Base-by-base conservation (phyloP, 2,329 filamentous ascomycete genomes). In the Aureobasidium sp. region DNA sequence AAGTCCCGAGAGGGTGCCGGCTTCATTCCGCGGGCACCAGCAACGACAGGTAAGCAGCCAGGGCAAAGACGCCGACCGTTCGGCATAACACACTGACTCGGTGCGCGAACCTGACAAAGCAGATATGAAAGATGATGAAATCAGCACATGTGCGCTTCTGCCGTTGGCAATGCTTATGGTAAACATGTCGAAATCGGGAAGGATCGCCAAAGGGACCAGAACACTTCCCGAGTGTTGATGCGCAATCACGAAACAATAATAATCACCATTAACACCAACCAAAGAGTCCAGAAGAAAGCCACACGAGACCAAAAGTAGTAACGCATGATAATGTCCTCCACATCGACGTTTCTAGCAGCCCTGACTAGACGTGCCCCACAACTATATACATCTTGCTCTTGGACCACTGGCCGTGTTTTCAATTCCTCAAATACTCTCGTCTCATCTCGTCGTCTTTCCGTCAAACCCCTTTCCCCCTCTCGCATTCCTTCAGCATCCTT, bases 341-440 rank as follows among this genome's bases (percentile, higher is more conserved):
- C 45, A 16, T 38, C 34, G 45, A 49, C 32, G 34, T 29, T 49
- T 38, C 22, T 49, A 10, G 11, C 17, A 47, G 45, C 32, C 47
- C 35, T 50, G 35, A 40, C 47, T 37, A 37, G 47, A 32, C 37
- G 45, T 30, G 48, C 49, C 49, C 49, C 49, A 53, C 49, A 35
- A 35, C 21, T 44, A 29, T 44, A 44, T 53, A 53, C 49, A 8
- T n/a, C n/a, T n/a, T 16, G 17, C 41, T 45, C 34, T 34, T 21
- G 10, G 10, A 8, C 27, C 3, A 41, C 17, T 44, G 30, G 39
- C 16, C 34, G 38, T 10, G 6, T 22, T 37, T 27, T 39, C 29
- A 16, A 40, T 42, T 41, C 25, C 6, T 30, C 39, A 21, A 37
- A 22, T 52, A 11, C 22, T 37, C 16, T 32, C 24, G 7, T 24